A percentile compares a stretch with the other conserved stretches of the same genome.
phyloP scores from a whole-genome alignment of 2,329 filamentous ascomycete species.

The Daldinia sp. region DNA sequence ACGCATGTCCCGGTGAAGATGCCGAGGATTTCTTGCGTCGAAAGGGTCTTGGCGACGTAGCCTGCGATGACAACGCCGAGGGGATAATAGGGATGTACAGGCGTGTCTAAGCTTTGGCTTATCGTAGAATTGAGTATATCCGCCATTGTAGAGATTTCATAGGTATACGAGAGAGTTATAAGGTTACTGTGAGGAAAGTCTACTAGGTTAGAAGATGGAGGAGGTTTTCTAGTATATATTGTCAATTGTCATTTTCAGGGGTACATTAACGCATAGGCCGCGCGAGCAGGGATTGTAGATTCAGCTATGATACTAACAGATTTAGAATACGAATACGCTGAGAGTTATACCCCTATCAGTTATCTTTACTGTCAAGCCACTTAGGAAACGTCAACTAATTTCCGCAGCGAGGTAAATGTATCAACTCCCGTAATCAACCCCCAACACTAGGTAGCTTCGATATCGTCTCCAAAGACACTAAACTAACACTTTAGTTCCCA shows the following conservation, averaged over 20 bases:
- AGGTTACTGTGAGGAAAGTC: not conserved
- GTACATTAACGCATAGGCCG: not conserved
- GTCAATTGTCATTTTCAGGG: not conserved
- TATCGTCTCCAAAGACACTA: too few species aligned
- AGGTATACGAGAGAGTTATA: not conserved
- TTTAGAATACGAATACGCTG: too few species aligned
- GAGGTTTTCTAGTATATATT: too few species aligned
- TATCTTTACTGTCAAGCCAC: too few species aligned
- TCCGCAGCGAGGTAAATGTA: too few species aligned
- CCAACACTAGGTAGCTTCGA: too few species aligned
- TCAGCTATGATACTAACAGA: too few species aligned
- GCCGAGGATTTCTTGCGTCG: constrained; percentile 68
- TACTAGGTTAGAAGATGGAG: not conserved
- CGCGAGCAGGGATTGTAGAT: too few species aligned
- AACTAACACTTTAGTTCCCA: too few species aligned
- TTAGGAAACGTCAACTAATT: too few species aligned
- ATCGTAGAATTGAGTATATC: not conserved
- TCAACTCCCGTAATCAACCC: too few species aligned
- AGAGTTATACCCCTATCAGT: too few species aligned
- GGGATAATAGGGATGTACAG: not conserved
- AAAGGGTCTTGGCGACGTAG: constrained; percentile 56
- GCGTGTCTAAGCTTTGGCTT: not conserved
- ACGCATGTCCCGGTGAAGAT: constrained; percentile 69
- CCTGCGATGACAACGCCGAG: not conserved
- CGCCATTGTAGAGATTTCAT: not conserved